Conservation (phyloP, 2,329 filamentous ascomycete genomes). For the Paecilomyces niveus region DNA sequence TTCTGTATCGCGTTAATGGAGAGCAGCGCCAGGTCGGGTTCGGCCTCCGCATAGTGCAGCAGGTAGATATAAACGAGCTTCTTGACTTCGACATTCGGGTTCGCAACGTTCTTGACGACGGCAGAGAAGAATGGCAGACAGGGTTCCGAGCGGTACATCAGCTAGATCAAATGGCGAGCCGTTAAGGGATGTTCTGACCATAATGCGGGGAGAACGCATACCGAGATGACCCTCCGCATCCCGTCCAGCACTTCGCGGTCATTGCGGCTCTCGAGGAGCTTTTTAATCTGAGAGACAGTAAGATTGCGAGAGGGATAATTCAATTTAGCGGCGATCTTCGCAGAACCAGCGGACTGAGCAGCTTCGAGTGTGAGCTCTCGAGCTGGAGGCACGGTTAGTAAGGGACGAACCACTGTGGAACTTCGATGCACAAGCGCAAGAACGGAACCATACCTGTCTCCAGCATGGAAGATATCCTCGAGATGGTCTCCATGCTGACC, state of each 20-base stretch:
- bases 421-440: constrained; percentile 1
- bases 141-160: constrained; percentile 89
- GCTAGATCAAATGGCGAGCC: constrained; percentile 46
- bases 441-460: constrained; percentile 68
- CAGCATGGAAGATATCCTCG: constrained; percentile 85
- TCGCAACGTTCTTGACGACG: constrained; percentile 95
- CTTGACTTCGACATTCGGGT: constrained; percentile 88
- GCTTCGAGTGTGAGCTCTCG: constrained; percentile 97
- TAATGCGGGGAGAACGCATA: constrained; percentile 34
- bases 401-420: constrained; percentile 2
- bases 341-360: constrained; percentile 71
- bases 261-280: constrained; percentile 85
- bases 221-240: constrained; percentile 77
- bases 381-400: constrained; percentile 48
- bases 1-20: constrained; percentile 99
- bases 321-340: constrained; percentile 41
- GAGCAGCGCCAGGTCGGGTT: constrained; percentile 88
- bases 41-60: constrained; percentile 90
- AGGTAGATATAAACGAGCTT: constrained; percentile 99
- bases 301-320: constrained; percentile 58
- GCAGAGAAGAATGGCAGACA: constrained; percentile 94
- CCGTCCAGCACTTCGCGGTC: constrained; percentile 92
- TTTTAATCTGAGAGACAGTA: constrained; percentile 81
- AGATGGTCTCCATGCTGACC: constrained; percentile 81
- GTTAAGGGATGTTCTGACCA: constrained; percentile 7